Conservation (phyloP, 805 yeast genomes). For the Barnettozyma californica region DNA sequence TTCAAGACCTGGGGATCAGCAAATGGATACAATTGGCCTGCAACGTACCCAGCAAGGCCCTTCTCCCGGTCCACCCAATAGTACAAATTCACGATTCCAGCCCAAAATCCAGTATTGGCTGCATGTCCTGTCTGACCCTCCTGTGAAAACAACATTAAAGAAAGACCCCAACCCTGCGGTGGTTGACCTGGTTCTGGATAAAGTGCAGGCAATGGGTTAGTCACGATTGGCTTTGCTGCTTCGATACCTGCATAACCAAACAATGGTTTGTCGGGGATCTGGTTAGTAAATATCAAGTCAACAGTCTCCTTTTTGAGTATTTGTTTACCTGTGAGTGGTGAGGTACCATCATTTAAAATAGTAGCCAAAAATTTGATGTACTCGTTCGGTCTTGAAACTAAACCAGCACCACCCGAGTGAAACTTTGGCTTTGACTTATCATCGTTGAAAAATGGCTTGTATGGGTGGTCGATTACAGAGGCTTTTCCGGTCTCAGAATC, state of each 20-base stretch:
- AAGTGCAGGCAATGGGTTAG: slow-evolving; percentile 17
- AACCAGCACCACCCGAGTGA: slow-evolving; percentile 41
- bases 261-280: slow-evolving; percentile 27
- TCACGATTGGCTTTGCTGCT: slow-evolving; percentile 10
- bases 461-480: slow-evolving; percentile 10
- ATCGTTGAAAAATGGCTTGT: slow-evolving; percentile 9
- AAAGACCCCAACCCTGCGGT: slow-evolving; percentile 31
- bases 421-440: slow-evolving; percentile 7
- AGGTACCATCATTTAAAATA: slow-evolving; percentile 37
- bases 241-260: slow-evolving; percentile 16
- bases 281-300: slow-evolving; percentile 23
- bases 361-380: slow-evolving; percentile 34
- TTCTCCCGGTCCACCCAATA: slow-evolving; percentile 38
- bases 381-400: slow-evolving; percentile 35
- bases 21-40: slow-evolving; percentile 35
- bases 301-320: slow-evolving; percentile 31
- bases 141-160: slow-evolving; percentile 24
- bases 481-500: slow-evolving; percentile 14
- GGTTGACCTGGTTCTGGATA: slow-evolving; percentile 23
- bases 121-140: slow-evolving; percentile 33
- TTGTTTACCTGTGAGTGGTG: slow-evolving; percentile 29
- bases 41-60: slow-evolving; percentile 36
- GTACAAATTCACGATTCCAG: slow-evolving; percentile 35
- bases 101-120: slow-evolving; percentile 34
- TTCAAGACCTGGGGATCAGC: slow-evolving; percentile 18